These are phyloP conservation scores for Pyricularia sp. DNA, from an alignment of 2,329 filamentous ascomycete species.

Conservation along the genomic window DNA sequence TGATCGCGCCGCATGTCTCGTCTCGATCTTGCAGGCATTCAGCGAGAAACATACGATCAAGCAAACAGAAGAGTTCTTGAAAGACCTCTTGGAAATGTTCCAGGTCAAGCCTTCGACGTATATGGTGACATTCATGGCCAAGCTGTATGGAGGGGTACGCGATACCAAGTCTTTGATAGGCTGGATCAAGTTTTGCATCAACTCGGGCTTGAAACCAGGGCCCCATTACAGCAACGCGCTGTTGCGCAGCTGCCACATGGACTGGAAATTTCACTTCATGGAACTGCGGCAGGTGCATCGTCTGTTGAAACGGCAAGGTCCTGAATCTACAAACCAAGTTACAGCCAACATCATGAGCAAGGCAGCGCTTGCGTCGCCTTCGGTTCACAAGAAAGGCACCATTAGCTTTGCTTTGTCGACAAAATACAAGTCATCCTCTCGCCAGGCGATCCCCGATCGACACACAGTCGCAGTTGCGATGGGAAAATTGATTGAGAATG, in stretches of 20 bases:
- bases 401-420: conserved; percentile 14
- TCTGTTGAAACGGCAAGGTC: conserved; percentile 22
- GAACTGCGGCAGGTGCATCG: conserved; percentile 24
- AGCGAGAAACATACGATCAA: conserved; percentile 25
- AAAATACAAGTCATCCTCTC: conserved; percentile 15
- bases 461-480: conserved; percentile 26
- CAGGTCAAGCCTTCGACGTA: conserved; percentile 24
- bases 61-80: conserved; percentile 38
- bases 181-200: conserved; percentile 30
- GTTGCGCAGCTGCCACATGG: conserved; percentile 24
- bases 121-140: conserved; percentile 31
- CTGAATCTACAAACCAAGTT: conserved; percentile 23
- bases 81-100: conserved; percentile 24
- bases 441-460: not conserved
- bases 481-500: conserved; percentile 25
- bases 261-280: conserved; percentile 26
- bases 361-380: conserved; percentile 19
- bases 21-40: conserved; percentile 29
- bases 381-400: conserved; percentile 14
- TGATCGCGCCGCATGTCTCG: conserved; percentile 22
- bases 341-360: conserved; percentile 28
- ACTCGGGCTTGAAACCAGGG: conserved; percentile 24
- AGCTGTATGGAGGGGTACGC: conserved; percentile 28
- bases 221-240: conserved; percentile 29
- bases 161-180: conserved; percentile 26